A percentile compares a stretch with the other conserved stretches of the same genome.
Conservation (phyloP, 176 grass and related monocot genomes). For the Microstegium vimineum region DNA sequence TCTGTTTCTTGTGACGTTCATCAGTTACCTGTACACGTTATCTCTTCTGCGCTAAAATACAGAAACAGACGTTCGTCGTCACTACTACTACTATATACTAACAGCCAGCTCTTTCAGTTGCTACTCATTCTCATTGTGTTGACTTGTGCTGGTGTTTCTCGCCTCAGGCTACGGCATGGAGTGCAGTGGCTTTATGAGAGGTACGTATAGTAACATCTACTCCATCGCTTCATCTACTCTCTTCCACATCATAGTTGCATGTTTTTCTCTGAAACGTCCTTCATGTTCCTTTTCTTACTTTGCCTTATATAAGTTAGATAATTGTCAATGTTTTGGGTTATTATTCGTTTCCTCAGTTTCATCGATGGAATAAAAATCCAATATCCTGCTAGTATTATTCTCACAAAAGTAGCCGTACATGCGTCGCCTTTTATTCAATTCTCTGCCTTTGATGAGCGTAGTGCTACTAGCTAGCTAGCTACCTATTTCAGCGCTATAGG, state of each 20-base stretch:
- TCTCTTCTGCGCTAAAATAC: neutral
- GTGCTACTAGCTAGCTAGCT: neutral
- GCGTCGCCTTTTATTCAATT: neutral
- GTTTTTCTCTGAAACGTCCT: neutral
- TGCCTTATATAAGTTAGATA: too few species aligned
- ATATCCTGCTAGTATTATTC: neutral
- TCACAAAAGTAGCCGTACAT: neutral
- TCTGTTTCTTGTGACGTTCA: neutral
- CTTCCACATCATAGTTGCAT: neutral
- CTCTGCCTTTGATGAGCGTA: neutral
- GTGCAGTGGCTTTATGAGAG: constrained; percentile 93
- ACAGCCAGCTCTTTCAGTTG: neutral
- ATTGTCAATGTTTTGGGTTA: too few species aligned
- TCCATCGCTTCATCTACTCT: too few species aligned
- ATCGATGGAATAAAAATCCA: too few species aligned
- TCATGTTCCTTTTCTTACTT: too few species aligned
- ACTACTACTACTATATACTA: too few species aligned
- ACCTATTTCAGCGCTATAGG: neutral
- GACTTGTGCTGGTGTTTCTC: too few species aligned
- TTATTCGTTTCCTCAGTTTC: too few species aligned
- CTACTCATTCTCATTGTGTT: too few species aligned
- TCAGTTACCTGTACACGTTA: neutral
- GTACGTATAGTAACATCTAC: constrained; percentile 11
- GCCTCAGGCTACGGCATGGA: constrained; percentile 90
- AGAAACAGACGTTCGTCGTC: neutral